A percentile compares a stretch with the other conserved stretches of the same genome.
Evolutionary conservation across 139 green algal genomes (phyloP).

Genomic region (Mesotaenium endlicherianum): DNA sequence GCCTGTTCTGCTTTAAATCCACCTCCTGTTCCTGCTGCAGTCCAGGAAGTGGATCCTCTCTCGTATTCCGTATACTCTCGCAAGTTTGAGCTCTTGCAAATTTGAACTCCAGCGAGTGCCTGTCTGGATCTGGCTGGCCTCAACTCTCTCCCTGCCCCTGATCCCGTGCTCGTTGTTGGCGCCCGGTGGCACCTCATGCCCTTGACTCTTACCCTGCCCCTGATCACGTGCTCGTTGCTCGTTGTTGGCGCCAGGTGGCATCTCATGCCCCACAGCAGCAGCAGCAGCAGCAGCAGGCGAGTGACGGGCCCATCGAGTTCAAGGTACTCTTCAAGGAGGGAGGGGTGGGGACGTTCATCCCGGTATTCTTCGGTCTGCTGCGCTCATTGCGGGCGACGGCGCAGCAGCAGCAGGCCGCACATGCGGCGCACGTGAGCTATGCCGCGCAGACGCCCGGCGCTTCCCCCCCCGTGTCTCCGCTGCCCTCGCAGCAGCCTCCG

Average conservation of each 20-base stretch:
- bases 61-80: no score
- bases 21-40: no score
- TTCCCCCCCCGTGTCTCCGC: neutral
- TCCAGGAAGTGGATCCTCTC: no score
- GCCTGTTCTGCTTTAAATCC: no score
- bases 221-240: neutral
- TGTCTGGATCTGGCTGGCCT: no score
- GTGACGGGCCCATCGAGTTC: conserved; percentile 81
- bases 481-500: conserved; percentile 18
- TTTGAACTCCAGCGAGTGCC: no score
- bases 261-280: no score
- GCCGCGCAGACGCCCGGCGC: neutral
- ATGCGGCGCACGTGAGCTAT: neutral
- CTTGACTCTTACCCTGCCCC: no score
- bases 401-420: neutral
- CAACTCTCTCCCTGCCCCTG: no score
- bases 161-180: neutral
- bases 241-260: neutral
- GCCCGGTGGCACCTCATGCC: neutral
- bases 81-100: no score
- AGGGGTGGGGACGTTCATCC: conserved; percentile 83
- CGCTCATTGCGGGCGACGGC: neutral
- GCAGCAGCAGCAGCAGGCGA: no score
- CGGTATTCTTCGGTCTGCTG: conserved; percentile 76
- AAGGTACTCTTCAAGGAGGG: conserved; percentile 83